Base-by-base conservation (phyloP, 2,329 filamentous ascomycete genomes). In the Pseudogymnoascus sp. region DNA sequence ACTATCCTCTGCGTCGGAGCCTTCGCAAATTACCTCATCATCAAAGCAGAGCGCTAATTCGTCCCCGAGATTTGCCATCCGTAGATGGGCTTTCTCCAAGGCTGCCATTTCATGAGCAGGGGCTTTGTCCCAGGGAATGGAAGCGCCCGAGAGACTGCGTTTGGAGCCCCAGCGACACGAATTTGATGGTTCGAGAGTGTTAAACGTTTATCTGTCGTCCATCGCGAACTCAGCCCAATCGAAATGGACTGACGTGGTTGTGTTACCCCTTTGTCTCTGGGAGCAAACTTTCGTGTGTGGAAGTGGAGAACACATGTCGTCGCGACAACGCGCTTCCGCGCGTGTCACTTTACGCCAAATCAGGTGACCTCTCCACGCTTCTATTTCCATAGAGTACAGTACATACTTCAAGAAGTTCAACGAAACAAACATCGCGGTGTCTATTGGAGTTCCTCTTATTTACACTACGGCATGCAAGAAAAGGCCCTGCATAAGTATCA, bases 261-360 rank as follows among this genome's bases (percentile, higher is more conserved):
- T 33, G 45, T 19, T 52, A 26, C 26, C 26, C 15, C 26, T 19
- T 52, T 19, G 26, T 52, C n/a, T 26, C 26, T 52, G 26, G 23
- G n/a, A 30, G 45, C 45, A 52, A 52, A 52, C 45, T 52, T 52
- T 52, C n/a, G 45, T 52, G 45, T 18, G 45, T 18, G 26, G 26
- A 30, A 52, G 45, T 52, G 45, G 45, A 52, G 26, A 52, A 52
- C 15, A n/a, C 45, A 52, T 52, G 45, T 52, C 45, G 45, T 52
- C 45, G 45, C 45, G 45, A 52, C 45, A 52, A 52, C 45, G 45
- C 30, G 26, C 45, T 30, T 52, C 45, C 15, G 45, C 45, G 45
- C 45, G 45, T 52, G 45, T 33, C 45, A 52, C 45, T 52, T 52
- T 52, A 52, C 45, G 45, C 45, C 21, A 52, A 52, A 5, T 52